phyloP scores from a whole-genome alignment of 208 protist species.

The Phytomonas serpens region DNA sequence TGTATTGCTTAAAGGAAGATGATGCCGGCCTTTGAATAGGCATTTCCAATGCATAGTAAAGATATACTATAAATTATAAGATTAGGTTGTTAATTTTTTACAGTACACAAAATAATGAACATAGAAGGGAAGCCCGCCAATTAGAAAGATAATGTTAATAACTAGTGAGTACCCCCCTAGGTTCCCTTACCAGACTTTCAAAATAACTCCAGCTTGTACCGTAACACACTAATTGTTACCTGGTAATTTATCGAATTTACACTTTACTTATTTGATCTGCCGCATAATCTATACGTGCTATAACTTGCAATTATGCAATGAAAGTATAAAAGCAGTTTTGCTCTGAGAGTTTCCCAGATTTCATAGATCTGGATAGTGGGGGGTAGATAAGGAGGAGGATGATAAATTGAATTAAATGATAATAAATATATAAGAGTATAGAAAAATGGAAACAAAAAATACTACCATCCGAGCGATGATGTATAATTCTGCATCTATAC shows the following conservation, averaged over 20 bases:
- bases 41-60: neutral
- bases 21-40: neutral
- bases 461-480: neutral
- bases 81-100: neutral
- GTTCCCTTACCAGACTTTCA: neutral
- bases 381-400: neutral
- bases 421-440: too few relatives aligned
- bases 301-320: too few relatives aligned
- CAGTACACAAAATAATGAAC: neutral
- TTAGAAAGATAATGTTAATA: neutral
- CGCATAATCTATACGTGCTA: too few relatives aligned
- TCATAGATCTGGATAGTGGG: neutral
- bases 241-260: neutral
- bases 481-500: neutral
- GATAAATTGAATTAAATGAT: too few relatives aligned
- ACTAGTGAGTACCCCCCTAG: neutral
- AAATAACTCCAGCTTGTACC: neutral
- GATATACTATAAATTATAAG: neutral
- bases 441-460: neutral
- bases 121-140: neutral
- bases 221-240: neutral
- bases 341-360: neutral
- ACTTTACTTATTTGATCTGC: neutral
- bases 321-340: too few relatives aligned
- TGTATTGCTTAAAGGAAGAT: neutral